Evolutionary conservation across 1,284 basidiomycete genomes (phyloP).

Genomic region (Tilletiopsis washingtonensis): DNA sequence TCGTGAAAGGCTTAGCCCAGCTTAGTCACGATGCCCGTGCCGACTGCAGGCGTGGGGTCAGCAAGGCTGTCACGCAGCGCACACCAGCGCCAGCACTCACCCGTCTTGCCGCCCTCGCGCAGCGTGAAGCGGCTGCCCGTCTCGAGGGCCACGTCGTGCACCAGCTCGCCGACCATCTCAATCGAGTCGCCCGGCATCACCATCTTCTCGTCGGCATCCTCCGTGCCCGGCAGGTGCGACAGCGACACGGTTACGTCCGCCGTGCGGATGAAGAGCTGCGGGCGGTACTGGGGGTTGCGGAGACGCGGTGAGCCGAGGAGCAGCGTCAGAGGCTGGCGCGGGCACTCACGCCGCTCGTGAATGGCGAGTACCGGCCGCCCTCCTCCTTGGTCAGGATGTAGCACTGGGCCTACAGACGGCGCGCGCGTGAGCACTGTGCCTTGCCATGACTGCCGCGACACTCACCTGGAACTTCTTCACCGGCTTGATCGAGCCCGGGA

Average conservation of each 20-base stretch:
- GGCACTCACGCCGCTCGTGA: constrained; percentile 90
- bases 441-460: no score
- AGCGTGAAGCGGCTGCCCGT: constrained; percentile 92
- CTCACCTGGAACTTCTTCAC: constrained; percentile 69
- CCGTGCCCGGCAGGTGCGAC: constrained; percentile 71
- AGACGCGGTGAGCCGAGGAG: background rate
- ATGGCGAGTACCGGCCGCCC: constrained; percentile 95
- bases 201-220: constrained; percentile 53
- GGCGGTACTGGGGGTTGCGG: no score
- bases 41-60: no score
- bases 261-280: constrained; percentile 93
- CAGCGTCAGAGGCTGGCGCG: background rate
- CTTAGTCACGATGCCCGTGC: constrained; percentile 45
- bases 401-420: no score
- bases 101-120: constrained; percentile 91
- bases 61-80: background rate
- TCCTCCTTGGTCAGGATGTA: constrained; percentile 81
- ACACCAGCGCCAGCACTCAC: no score
- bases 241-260: constrained; percentile 83
- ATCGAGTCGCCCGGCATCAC: constrained; percentile 99
- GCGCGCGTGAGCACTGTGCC: no score
- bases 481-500: constrained; percentile 86
- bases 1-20: no score
- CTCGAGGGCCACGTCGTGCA: constrained; percentile 85
- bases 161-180: constrained; percentile 78